Conservation (phyloP, 768 basidiomycete genomes). For the Rhodocollybia butyracea region DNA sequence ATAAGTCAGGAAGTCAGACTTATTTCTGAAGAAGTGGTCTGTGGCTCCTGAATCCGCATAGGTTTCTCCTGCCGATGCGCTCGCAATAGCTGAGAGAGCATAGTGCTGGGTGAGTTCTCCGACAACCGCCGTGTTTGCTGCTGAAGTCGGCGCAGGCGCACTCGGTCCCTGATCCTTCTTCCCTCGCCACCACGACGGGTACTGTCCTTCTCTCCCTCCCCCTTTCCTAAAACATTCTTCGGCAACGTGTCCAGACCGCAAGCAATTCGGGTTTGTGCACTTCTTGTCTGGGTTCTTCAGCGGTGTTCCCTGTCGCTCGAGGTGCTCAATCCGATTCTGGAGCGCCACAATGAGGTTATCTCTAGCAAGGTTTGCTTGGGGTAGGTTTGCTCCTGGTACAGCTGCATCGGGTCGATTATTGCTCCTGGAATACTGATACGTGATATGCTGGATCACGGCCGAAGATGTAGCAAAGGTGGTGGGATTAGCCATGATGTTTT, state of each 20-base stretch:
- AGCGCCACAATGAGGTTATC: background rate
- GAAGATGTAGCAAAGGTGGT: background rate
- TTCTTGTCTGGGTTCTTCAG: background rate
- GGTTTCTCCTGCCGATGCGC: background rate
- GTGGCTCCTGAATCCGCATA: conserved; percentile 19
- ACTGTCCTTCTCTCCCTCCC: background rate
- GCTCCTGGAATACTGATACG: background rate
- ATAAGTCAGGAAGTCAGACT: conserved; percentile 15
- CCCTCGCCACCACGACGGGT: conserved; percentile 12
- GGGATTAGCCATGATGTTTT: background rate
- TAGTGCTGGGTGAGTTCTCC: background rate
- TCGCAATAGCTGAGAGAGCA: background rate
- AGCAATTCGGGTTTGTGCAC: conserved; percentile 21
- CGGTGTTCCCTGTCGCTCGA: background rate
- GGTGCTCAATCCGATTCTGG: background rate
- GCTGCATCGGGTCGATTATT: background rate
- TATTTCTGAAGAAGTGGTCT: conserved; percentile 21
- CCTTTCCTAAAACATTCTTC: conserved; percentile 22
- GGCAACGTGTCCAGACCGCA: conserved; percentile 10
- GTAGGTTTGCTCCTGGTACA: background rate
- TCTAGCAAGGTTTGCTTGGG: background rate
- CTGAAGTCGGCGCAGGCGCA: background rate
- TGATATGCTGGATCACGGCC: background rate
- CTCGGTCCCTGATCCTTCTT: background rate
- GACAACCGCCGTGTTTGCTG: background rate